Evolutionary conservation across 306 rosid genomes (phyloP).

Genomic region (Gastrolobium bilobum): DNA sequence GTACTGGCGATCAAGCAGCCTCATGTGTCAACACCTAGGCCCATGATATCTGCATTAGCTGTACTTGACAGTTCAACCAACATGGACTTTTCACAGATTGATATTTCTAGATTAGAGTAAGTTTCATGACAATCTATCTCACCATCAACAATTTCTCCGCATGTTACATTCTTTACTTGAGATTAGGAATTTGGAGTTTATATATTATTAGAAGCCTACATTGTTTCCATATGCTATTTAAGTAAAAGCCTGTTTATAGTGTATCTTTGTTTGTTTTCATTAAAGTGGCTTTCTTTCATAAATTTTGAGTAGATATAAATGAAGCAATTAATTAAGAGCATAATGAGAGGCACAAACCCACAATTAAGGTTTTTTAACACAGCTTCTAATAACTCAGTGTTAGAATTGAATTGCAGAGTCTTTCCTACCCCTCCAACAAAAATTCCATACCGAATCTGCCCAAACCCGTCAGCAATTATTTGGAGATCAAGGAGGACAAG

Average conservation of each 20-base stretch:
- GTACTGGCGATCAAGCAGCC: conserved; percentile 75
- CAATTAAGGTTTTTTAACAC: background rate
- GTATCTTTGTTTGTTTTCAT: background rate
- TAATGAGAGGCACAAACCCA: background rate
- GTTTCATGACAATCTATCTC: conserved; percentile 30
- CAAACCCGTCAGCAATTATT: conserved; percentile 83
- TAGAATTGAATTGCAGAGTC: conserved; percentile 63
- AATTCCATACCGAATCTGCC: conserved; percentile 86
- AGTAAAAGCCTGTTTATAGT: background rate
- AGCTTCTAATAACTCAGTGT: conserved; percentile 20
- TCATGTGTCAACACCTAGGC: conserved; percentile 39
- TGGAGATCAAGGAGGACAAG: conserved; percentile 82
- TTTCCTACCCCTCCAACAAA: conserved; percentile 63
- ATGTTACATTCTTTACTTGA: background rate
- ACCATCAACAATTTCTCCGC: conserved; percentile 5
- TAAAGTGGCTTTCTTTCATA: background rate
- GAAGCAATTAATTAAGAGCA: background rate
- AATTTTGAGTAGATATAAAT: background rate
- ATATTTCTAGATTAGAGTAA: conserved; percentile 71
- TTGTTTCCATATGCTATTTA: background rate
- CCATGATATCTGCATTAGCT: conserved; percentile 45
- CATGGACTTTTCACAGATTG: conserved; percentile 85
- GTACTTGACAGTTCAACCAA: conserved; percentile 65
- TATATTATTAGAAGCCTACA: background rate
- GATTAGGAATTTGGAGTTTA: conserved; percentile 4